These are phyloP conservation scores for Limnanthes douglasii DNA, from an alignment of 345 rosid species.

Conservation along the genomic window DNA sequence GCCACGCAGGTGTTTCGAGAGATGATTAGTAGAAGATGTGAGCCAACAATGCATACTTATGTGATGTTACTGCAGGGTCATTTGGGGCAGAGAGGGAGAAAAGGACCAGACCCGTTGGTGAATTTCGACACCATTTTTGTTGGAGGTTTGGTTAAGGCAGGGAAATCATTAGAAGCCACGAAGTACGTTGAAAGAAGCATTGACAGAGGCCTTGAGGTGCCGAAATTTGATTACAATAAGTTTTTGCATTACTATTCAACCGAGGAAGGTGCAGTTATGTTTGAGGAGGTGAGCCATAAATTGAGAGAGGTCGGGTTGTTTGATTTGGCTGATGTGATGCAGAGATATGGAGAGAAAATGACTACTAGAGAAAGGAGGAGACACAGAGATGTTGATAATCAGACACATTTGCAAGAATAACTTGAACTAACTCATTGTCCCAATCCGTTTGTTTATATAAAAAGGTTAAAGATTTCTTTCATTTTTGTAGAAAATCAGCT, in stretches of 20 bases:
- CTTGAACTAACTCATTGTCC: too few relatives aligned
- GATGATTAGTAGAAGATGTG: constrained; percentile 69
- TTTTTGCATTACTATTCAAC: constrained; percentile 66
- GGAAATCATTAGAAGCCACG: constrained; percentile 53
- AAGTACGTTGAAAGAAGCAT: constrained; percentile 64
- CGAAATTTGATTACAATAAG: constrained; percentile 71
- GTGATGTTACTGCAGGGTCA: constrained; percentile 79
- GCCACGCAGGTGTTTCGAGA: constrained; percentile 68
- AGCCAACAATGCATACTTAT: constrained; percentile 88
- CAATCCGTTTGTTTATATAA: too few relatives aligned
- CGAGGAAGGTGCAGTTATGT: constrained; percentile 65
- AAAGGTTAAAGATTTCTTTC: too few relatives aligned
- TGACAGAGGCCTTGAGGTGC: constrained; percentile 61
- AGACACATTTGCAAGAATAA: too few relatives aligned
- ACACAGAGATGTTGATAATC: constrained; percentile 20
- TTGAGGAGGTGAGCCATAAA: constrained; percentile 50
- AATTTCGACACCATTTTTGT: constrained; percentile 80
- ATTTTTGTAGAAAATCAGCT: too few relatives aligned
- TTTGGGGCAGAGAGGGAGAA: constrained; percentile 83
- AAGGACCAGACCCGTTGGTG: constrained; percentile 49
- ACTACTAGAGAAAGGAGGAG: constrained; percentile 73
- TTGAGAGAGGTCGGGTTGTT: constrained; percentile 46
- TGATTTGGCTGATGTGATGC: constrained; percentile 76
- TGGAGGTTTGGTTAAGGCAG: constrained; percentile 86
- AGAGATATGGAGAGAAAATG: constrained; percentile 80